Percentiles rank a stretch among this genome's conserved stretches.
These are phyloP conservation scores for Trichophyton equinum DNA, from an alignment of 2,329 filamentous ascomycete genomes.

Conservation along the genomic window DNA sequence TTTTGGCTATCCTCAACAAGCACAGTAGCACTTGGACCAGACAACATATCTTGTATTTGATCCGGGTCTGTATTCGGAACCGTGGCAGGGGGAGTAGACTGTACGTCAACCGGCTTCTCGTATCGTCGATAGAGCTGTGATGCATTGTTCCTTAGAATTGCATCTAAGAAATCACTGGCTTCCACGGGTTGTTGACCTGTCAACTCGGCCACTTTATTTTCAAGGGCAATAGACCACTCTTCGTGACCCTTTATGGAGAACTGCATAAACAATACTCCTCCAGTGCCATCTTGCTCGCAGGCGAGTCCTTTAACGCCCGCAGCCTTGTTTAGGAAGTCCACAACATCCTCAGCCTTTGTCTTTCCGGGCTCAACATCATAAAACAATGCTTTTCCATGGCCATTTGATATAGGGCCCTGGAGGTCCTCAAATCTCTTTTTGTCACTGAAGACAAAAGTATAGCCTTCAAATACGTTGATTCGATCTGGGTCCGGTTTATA, in stretches of 20 bases:
- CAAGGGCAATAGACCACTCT: conserved; percentile 59
- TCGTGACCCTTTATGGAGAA: conserved; percentile 49
- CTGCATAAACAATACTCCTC: conserved; percentile 62
- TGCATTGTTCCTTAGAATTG: conserved; percentile 70
- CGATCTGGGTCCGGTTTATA: conserved; percentile 59
- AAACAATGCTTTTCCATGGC: conserved; percentile 68
- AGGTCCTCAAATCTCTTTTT: conserved; percentile 62
- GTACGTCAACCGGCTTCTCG: conserved; percentile 13
- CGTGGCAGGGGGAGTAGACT: conserved; percentile 2
- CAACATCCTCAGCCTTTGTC: conserved; percentile 62
- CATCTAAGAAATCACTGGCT: conserved; percentile 84
- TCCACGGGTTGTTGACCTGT: conserved; percentile 74
- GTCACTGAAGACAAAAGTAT: conserved; percentile 80
- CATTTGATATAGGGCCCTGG: conserved; percentile 60
- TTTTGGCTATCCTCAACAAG: conserved; percentile 12
- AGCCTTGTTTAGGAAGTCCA: conserved; percentile 60
- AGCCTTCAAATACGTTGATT: conserved; percentile 65
- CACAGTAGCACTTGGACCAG: background rate
- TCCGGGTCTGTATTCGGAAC: conserved; percentile 7
- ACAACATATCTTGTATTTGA: background rate
- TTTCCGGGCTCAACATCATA: conserved; percentile 48
- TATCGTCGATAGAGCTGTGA: conserved; percentile 57
- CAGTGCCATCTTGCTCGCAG: conserved; percentile 51
- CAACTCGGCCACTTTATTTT: conserved; percentile 54
- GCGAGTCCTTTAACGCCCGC: conserved; percentile 62